Conservation (phyloP, 495 filamentous ascomycete genomes). For the Recurvomyces mirabilis region DNA sequence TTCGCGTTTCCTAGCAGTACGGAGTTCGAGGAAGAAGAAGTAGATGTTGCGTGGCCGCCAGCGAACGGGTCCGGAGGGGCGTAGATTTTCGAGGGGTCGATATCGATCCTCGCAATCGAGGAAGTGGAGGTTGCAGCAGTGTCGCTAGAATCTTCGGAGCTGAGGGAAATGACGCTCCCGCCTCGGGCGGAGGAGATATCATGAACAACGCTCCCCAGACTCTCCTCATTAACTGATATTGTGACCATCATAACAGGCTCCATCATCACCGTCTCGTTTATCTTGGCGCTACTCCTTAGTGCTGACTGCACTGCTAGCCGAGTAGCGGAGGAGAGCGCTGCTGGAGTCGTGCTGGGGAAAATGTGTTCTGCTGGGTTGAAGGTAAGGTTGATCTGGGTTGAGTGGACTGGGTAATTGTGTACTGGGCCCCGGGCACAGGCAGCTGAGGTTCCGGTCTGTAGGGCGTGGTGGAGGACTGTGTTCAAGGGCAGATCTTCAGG, state of each 20-base stretch:
- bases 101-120: constrained; percentile 30
- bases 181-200: constrained; percentile 76
- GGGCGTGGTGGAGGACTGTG: constrained; percentile 51
- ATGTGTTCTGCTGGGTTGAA: constrained; percentile 56
- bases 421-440: constrained; percentile 77
- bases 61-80: constrained; percentile 78
- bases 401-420: constrained; percentile 63
- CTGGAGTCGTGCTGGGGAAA: constrained; percentile 54
- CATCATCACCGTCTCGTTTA: constrained; percentile 50
- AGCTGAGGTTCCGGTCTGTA: constrained; percentile 70
- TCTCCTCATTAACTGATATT: constrained; percentile 71
- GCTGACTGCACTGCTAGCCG: constrained; percentile 58
- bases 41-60: constrained; percentile 20
- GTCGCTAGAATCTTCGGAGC: constrained; percentile 46
- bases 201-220: constrained; percentile 75
- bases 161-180: constrained; percentile 73
- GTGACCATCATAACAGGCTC: constrained; percentile 86
- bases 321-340: constrained; percentile 69
- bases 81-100: constrained; percentile 65
- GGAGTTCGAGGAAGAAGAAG: no score
- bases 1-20: neutral
- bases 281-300: constrained; percentile 41
- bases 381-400: constrained; percentile 53
- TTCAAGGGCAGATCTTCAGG: constrained; percentile 47
- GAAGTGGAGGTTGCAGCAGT: no score